Base-by-base conservation (phyloP, 768 basidiomycete genomes). In the Rhodotorula diobovata region DNA sequence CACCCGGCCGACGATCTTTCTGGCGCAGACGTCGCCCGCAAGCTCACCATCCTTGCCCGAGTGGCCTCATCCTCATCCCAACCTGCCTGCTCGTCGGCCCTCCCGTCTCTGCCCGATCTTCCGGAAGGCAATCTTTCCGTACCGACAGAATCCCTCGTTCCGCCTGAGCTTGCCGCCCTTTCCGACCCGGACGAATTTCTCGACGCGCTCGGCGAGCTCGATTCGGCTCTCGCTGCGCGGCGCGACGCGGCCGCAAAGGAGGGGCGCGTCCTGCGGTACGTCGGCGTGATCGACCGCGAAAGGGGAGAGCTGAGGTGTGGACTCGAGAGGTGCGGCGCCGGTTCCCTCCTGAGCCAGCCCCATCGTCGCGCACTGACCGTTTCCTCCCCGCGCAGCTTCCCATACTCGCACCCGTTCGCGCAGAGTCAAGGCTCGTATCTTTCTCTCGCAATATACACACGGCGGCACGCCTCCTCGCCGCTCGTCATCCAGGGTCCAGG, bases 1-100 rank as follows among this genome's bases (percentile, higher is more conserved):
- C 91, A 99, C 79, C 96, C 96, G 0, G 90, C 89, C 41, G 95
- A 97, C 77, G 96, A 99, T 80, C 87, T 99, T 53, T 94, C 92
- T 73, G 96, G 96, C 9, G 89, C 89, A 37, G 96, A 99, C 81
- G 96, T 99, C 57, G 94, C 95, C 4, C 88, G 96, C 56, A 99
- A 99, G 81, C 86, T 99, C 58, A 92, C 93, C 65, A 99, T 99
- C 81, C 85, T 99, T 67, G 88, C 93, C 0, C 89, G 96, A 57
- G 85, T 87, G 77, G 28, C 67, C 46, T 66, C 72, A 14, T 78
- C 80, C 39, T 55, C 45, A 0, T 61, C 60, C 45, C 1, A 9
- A 32, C 28, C 79, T 80, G 6, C 25, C 35, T 56, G 73, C 45
- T 67, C 77, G 20, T 68, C 77, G 3, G 53, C 71, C 14, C 58